phyloP scores from a whole-genome alignment of 192 early-diverging fungal species.

The Entomortierella lignicola region DNA sequence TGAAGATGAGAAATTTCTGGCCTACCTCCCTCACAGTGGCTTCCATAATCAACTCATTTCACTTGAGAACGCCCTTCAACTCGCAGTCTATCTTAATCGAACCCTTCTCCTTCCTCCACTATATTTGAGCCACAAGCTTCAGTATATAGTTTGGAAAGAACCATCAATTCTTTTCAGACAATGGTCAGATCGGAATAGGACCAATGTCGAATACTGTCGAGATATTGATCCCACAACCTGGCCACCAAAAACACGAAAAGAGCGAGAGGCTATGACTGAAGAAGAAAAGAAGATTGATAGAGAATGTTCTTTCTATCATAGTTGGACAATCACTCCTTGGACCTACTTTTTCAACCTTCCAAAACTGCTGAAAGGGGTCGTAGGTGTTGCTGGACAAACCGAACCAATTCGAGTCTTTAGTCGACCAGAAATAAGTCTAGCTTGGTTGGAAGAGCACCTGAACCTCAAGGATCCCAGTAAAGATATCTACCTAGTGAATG shows the following conservation, averaged over 20 bases:
- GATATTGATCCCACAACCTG: constrained; percentile 11
- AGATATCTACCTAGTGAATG: constrained; percentile 46
- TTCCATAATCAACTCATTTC: constrained; percentile 63
- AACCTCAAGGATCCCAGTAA: constrained; percentile 20
- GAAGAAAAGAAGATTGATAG: constrained; percentile 11
- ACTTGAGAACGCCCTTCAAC: constrained; percentile 61
- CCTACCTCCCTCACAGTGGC: constrained; percentile 64
- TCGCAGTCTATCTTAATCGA: constrained; percentile 62
- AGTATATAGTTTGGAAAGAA: constrained; percentile 28
- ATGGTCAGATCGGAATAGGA: constrained; percentile 35
- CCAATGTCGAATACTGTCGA: constrained; percentile 31
- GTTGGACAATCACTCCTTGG: constrained; percentile 45
- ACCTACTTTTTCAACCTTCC: constrained; percentile 53
- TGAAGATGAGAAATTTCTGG: constrained; percentile 56
- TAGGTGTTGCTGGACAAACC: constrained; percentile 21
- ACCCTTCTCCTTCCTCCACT: constrained; percentile 61
- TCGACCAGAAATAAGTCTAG: constrained; percentile 35
- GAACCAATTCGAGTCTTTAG: constrained; percentile 45
- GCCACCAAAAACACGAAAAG: constrained; percentile 13
- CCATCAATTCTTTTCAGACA: constrained; percentile 15
- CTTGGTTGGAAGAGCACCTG: constrained; percentile 34
- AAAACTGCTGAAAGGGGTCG: constrained; percentile 12
- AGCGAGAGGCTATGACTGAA: constrained; percentile 14
- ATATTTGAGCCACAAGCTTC: constrained; percentile 49
- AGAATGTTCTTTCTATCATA: constrained; percentile 37